Evolutionary conservation across 805 yeast species (phyloP).

Genomic region (Saturnispora bothae): DNA sequence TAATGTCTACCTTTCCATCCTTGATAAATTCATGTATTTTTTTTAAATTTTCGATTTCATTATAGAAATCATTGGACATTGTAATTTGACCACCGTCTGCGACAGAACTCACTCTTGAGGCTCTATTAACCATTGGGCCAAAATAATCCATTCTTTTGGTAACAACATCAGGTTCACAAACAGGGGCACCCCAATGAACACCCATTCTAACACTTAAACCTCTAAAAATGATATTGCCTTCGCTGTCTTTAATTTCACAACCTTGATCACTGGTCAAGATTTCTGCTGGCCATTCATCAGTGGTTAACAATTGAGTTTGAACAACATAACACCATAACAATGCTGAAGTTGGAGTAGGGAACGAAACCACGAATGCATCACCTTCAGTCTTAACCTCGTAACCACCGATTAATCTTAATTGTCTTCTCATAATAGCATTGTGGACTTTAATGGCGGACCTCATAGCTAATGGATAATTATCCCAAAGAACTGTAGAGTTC

Average conservation of each 20-base stretch:
- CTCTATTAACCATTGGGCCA: conserved; percentile 96
- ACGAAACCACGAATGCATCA: conserved; percentile 96
- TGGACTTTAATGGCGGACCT: conserved; percentile 92
- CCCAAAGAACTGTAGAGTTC: conserved; percentile 91
- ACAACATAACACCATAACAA: conserved; percentile 91
- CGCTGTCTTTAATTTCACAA: conserved; percentile 58
- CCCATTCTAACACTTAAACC: conserved; percentile 98
- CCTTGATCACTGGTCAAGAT: conserved; percentile 80
- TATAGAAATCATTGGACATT: conserved; percentile 69
- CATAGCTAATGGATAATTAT: conserved; percentile 86
- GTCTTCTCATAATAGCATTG: conserved; percentile 89
- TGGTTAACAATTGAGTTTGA: conserved; percentile 64
- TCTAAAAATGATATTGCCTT: conserved; percentile 53
- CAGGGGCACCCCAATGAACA: conserved; percentile 96
- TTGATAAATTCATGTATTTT: conserved; percentile 34
- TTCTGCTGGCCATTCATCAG: conserved; percentile 93
- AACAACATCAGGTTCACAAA: conserved; percentile 87
- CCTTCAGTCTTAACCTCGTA: conserved; percentile 99
- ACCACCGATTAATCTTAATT: conserved; percentile 86
- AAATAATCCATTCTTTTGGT: conserved; percentile 97
- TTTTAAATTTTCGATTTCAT: conserved; percentile 54
- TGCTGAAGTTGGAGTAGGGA: conserved; percentile 86
- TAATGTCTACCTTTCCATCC: conserved; percentile 22
- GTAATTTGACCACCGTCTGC: conserved; percentile 99
- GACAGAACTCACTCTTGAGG: conserved; percentile 84